Conservation (phyloP, 2,329 filamentous ascomycete genomes). For the Nigrospora osmanthi region DNA sequence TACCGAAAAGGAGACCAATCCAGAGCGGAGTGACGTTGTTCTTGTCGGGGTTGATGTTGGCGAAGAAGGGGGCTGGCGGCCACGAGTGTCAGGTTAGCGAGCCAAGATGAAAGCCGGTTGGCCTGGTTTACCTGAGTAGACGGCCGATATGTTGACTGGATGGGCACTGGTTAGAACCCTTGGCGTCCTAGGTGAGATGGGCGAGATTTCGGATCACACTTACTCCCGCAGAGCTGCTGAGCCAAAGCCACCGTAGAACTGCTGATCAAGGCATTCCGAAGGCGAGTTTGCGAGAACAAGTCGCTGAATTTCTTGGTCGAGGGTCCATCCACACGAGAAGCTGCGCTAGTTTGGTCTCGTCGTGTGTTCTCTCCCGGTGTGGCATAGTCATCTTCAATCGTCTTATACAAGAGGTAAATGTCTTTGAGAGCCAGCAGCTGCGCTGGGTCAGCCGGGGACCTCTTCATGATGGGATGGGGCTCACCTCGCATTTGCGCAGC, state of each 20-base stretch:
- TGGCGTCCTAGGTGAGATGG: slow-evolving; percentile 27
- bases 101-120: too few species aligned
- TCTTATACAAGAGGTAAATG: slow-evolving; percentile 26
- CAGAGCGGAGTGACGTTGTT: slow-evolving; percentile 14
- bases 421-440: slow-evolving; percentile 29
- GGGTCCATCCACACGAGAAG: not conserved
- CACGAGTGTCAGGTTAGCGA: too few species aligned
- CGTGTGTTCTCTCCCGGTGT: too few species aligned
- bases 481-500: slow-evolving; percentile 24
- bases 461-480: not conserved
- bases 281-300: slow-evolving; percentile 13
- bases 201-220: slow-evolving; percentile 3
- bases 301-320: slow-evolving; percentile 2
- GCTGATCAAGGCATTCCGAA: slow-evolving; percentile 22
- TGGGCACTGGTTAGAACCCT: slow-evolving; percentile 7
- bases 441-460: too few species aligned
- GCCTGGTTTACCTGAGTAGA: slow-evolving; percentile 29
- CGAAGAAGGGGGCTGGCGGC: too few species aligned
- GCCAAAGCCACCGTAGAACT: slow-evolving; percentile 21
- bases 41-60: too few species aligned
- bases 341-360: too few species aligned
- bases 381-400: slow-evolving; percentile 1
- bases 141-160: slow-evolving; percentile 32
- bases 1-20: slow-evolving; percentile 23
- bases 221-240: slow-evolving; percentile 26